Base-by-base conservation (phyloP, 2,329 filamentous ascomycete species). In the Cladophialophora carrionii region DNA sequence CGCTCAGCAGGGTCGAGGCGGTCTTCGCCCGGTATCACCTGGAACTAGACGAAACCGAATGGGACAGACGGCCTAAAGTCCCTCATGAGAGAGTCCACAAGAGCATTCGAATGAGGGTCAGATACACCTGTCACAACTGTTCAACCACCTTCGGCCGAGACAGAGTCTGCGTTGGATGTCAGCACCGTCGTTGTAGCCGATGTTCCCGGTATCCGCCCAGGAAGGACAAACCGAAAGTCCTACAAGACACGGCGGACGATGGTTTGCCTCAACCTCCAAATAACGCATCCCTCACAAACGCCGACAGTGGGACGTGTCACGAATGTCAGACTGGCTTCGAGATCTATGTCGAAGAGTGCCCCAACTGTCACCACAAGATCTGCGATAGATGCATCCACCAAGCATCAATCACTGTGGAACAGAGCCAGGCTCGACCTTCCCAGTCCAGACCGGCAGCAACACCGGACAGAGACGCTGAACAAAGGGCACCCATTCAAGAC, bases 131-230 rank as follows among this genome's bases (percentile, higher is more conserved):
- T 77, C 93, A 96, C 78, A 84, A 86, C 71, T 97, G 93, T 80
- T 85, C 88, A 64, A 86, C 88, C 14, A 85, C 85, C 26, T 96
- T 94, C 75, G 88, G 89, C 62, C 77, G 84, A 22, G 85, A 88
- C 72, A 92, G 89, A 78, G 82, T 89, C 65, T 96, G 93, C 78
- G 77, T 83, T 69, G 86, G 85, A 70, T 97, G 93, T 80, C 84
- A 90, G 71, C 93, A 97, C 78, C 81, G 82, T 54, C 87, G 91
- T 70, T 97, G 93, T 84, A 89, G 86, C 74, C 87, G 90, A 73
- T 97, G 93, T 76, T 85, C 87, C 31, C 87, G 91, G 62, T 86
- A 89, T 72, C 92, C 92, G 37, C 81, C 85, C 60, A 87, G 88
- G 79, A 87, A 85, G 70, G 83, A 87, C 73, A 84, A 84, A 70